Evolutionary conservation across 345 rosid species (phyloP).

Genomic region (Syzygium oleosum): DNA sequence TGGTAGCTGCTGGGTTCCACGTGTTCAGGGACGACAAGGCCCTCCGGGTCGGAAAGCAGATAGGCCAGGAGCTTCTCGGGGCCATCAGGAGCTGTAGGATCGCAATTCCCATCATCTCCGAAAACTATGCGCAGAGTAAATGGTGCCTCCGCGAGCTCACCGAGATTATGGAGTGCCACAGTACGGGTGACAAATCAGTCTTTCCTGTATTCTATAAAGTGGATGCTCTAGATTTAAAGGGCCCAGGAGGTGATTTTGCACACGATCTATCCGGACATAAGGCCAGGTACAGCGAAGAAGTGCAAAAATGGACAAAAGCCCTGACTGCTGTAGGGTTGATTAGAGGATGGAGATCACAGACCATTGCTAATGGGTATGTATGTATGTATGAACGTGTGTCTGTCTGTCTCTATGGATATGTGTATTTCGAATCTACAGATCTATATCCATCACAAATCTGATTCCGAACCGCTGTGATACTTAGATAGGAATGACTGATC

Average conservation of each 20-base stretch:
- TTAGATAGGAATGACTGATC: neutral
- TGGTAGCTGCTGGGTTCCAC: neutral
- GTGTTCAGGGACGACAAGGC: neutral
- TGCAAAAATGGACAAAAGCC: neutral
- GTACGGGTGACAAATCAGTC: neutral
- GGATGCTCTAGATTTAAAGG: neutral
- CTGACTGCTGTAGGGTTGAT: neutral
- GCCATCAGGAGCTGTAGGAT: neutral
- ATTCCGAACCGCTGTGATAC: neutral
- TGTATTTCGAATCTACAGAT: neutral
- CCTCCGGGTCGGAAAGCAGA: neutral
- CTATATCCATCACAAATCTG: neutral
- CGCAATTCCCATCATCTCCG: neutral
- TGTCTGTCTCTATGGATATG: too few species aligned
- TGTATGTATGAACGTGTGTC: neutral
- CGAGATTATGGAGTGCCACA: neutral
- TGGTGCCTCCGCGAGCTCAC: neutral
- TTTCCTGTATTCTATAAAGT: neutral
- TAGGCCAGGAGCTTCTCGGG: neutral
- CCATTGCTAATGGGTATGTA: neutral
- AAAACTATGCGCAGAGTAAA: neutral
- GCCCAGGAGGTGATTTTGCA: neutral
- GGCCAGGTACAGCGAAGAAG: neutral
- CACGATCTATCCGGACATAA: neutral
- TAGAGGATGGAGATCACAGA: neutral